Conservation (phyloP, 306 rosid genomes). For the Casuarina equisetifolia region DNA sequence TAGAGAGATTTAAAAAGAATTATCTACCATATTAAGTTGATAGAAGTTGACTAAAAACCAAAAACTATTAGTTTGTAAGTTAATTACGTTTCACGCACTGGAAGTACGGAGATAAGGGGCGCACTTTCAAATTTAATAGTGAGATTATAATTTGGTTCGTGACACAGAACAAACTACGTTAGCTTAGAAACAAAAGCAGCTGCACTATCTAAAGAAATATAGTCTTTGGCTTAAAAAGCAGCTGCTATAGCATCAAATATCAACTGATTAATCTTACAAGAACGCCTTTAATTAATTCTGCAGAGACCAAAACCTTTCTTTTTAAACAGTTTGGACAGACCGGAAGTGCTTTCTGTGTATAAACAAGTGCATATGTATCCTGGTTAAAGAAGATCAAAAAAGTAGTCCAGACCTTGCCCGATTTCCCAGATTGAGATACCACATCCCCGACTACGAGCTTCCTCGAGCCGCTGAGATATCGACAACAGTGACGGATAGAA, state of each 20-base stretch:
- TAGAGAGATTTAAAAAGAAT: not conserved
- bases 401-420: slow-evolving; percentile 97
- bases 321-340: not conserved
- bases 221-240: not conserved
- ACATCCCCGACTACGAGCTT: slow-evolving; percentile 80
- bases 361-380: not conserved
- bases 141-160: not conserved
- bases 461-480: slow-evolving; percentile 74
- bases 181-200: not conserved
- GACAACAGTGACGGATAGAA: slow-evolving; percentile 87
- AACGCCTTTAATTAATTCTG: not conserved
- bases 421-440: slow-evolving; percentile 98
- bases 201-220: not conserved
- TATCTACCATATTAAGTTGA: not conserved
- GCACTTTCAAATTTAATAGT: no score
- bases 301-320: not conserved
- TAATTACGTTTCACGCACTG: not conserved
- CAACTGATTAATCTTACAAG: not conserved
- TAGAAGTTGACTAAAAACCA: not conserved
- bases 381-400: slow-evolving; percentile 64
- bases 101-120: not conserved
- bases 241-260: not conserved
- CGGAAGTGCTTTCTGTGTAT: not conserved
- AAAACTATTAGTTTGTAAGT: not conserved
- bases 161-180: not conserved